Percentiles rank a stretch among this genome's conserved stretches.
Conservation (phyloP, 2,329 filamentous ascomycete species). For the Nigrospora oryzae region DNA sequence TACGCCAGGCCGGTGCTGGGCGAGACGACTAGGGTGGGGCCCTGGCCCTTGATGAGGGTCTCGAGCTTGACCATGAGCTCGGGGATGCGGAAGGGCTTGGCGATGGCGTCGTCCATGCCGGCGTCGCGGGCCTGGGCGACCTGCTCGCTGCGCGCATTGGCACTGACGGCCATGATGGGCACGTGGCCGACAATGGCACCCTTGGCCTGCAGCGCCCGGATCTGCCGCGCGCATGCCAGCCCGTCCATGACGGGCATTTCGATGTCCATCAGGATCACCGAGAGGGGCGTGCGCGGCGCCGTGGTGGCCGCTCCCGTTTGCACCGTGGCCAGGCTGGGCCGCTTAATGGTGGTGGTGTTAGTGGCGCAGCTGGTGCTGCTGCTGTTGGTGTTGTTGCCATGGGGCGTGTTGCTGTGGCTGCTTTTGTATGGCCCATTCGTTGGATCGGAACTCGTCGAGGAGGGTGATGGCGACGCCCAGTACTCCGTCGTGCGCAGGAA, state of each 20-base stretch:
- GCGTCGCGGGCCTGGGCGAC: constrained; percentile 61
- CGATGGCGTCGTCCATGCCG: constrained; percentile 27
- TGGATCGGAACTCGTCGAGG: not conserved
- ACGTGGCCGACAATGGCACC: constrained; percentile 59
- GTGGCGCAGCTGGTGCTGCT: no score
- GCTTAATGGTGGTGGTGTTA: no score
- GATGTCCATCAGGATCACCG: constrained; percentile 69
- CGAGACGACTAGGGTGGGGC: not conserved
- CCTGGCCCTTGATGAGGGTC: constrained; percentile 1
- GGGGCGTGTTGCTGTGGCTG: no score
- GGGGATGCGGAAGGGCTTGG: constrained; percentile 5
- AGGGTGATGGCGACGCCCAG: constrained; percentile 26
- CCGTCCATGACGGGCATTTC: constrained; percentile 84
- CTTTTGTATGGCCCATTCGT: no score
- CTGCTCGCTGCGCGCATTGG: constrained; percentile 69
- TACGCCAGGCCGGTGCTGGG: not conserved
- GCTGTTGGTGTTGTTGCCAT: no score
- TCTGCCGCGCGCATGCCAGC: constrained; percentile 60
- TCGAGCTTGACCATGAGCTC: constrained; percentile 5
- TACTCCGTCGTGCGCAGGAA: constrained; percentile 46
- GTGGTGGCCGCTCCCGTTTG: no score
- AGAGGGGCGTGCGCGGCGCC: constrained; percentile 42
- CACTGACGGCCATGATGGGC: constrained; percentile 72
- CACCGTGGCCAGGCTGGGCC: no score
- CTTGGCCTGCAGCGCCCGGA: constrained; percentile 57